phyloP scores from a whole-genome alignment of 139 green algal species.

The Closterium sp. region DNA sequence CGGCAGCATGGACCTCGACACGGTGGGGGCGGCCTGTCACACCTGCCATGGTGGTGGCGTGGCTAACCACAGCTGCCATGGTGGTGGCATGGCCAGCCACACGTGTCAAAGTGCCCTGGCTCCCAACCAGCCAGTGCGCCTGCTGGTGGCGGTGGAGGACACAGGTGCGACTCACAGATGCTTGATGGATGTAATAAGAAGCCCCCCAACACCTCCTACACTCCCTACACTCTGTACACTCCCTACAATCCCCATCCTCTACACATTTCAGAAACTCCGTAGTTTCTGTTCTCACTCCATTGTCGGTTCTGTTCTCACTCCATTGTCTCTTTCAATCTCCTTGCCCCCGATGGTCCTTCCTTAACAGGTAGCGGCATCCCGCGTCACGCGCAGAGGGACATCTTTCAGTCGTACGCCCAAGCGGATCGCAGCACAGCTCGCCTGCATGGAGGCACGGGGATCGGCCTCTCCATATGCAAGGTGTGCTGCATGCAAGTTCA shows the following conservation, averaged over 20 bases:
- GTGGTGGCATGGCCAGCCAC: background rate
- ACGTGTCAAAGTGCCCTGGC: too few species aligned
- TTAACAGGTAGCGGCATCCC: constrained; percentile 40
- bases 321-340: too few species aligned
- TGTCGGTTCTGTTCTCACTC: too few species aligned
- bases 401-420: constrained; percentile 32
- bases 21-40: background rate
- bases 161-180: background rate
- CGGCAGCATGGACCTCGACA: background rate
- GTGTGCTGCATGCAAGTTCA: too few species aligned
- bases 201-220: too few species aligned
- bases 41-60: too few species aligned
- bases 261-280: too few species aligned
- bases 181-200: too few species aligned
- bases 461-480: constrained; percentile 37
- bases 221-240: too few species aligned
- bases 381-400: background rate
- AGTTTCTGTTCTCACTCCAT: too few species aligned
- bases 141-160: background rate
- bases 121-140: background rate
- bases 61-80: background rate
- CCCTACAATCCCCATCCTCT: too few species aligned
- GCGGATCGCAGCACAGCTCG: constrained; percentile 15
- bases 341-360: too few species aligned
- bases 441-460: constrained; percentile 19